Conservation (phyloP, 164 flowering plant species). For the Buxus sempervirens region DNA sequence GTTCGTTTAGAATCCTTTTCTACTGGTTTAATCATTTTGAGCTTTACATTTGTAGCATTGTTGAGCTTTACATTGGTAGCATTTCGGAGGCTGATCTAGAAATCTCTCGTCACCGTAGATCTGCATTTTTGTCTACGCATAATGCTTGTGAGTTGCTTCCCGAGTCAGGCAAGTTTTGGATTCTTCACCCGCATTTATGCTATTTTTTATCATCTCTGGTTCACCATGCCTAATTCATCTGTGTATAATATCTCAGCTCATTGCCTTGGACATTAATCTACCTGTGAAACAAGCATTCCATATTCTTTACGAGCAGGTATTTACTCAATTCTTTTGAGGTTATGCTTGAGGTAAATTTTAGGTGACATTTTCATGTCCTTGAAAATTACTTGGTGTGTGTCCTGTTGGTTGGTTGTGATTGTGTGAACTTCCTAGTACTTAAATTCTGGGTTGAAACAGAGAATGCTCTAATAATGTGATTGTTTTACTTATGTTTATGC, state of each 20-base stretch:
- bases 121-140: conserved; percentile 64
- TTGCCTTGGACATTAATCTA: conserved; percentile 74
- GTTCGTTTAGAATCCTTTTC: too few species aligned
- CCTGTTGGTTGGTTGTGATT: background rate
- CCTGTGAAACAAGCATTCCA: conserved; percentile 98
- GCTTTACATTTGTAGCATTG: too few species aligned
- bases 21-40: too few species aligned
- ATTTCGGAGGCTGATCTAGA: conserved; percentile 65
- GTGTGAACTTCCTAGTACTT: background rate
- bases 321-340: background rate
- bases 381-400: background rate
- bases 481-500: background rate
- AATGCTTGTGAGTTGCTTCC: conserved; percentile 89
- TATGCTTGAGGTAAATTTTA: background rate
- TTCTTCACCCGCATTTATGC: conserved; percentile 25
- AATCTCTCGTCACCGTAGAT: conserved; percentile 63
- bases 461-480: background rate
- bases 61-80: too few species aligned
- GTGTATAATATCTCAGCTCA: conserved; percentile 44
- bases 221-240: conserved; percentile 1
- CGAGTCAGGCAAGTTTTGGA: conserved; percentile 81
- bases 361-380: background rate
- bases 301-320: conserved; percentile 87
- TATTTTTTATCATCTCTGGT: conserved; percentile 3
- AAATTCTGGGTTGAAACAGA: background rate